These are phyloP conservation scores for Aspergillus sp. DNA, from an alignment of 2,329 filamentous ascomycete species.

Conservation along the genomic window DNA sequence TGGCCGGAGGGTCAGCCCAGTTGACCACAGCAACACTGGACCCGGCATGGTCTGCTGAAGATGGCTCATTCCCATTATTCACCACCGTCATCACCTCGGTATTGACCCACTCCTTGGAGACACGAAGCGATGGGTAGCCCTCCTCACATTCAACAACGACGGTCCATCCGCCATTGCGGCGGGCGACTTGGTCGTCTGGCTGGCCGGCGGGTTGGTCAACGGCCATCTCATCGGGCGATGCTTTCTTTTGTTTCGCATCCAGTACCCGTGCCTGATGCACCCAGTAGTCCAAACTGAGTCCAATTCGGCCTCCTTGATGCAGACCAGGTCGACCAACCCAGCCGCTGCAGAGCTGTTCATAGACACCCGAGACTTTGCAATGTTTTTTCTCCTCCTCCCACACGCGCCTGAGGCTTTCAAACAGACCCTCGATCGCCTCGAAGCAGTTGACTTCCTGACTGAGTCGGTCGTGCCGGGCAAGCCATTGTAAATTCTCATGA, in stretches of 20 bases:
- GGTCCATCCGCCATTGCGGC: slow-evolving; percentile 31
- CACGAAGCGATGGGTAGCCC: slow-evolving; percentile 42
- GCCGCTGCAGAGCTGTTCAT: slow-evolving; percentile 41
- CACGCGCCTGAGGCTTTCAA: slow-evolving; percentile 40
- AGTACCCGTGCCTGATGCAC: slow-evolving; percentile 33
- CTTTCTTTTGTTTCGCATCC: slow-evolving; percentile 26
- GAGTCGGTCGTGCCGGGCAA: slow-evolving; percentile 44
- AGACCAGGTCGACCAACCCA: slow-evolving; percentile 41
- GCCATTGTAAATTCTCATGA: slow-evolving; percentile 42
- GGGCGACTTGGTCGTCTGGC: slow-evolving; percentile 15
- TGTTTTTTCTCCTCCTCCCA: slow-evolving; percentile 42
- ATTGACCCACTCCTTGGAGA: slow-evolving; percentile 44
- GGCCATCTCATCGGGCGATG: slow-evolving; percentile 30
- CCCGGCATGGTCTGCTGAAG: slow-evolving; percentile 18
- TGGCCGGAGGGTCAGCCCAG: slow-evolving; percentile 39
- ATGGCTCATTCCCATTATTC: slow-evolving; percentile 22
- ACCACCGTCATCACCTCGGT: slow-evolving; percentile 31
- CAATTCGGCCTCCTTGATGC: slow-evolving; percentile 38
- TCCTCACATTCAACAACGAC: slow-evolving; percentile 44
- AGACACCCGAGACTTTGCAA: slow-evolving; percentile 26
- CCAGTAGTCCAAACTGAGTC: slow-evolving; percentile 45
- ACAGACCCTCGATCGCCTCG: slow-evolving; percentile 43
- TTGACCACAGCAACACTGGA: slow-evolving; percentile 32
- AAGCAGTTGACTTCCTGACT: slow-evolving; percentile 47
- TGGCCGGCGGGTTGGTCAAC: slow-evolving; percentile 26